Conservation (phyloP, 305 asterid genomes). For the Andrographis paniculata region DNA sequence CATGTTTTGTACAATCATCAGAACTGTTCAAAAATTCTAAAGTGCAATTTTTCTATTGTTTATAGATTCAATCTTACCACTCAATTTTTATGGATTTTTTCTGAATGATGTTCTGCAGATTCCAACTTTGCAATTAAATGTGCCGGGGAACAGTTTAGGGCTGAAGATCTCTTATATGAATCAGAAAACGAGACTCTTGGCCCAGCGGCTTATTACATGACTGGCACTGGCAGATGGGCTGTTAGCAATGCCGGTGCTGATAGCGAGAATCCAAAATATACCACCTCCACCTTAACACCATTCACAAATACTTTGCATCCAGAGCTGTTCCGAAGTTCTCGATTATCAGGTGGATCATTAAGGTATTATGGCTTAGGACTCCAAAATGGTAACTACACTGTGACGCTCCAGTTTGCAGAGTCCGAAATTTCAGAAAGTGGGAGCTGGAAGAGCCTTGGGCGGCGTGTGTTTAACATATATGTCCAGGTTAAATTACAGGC, state of each 20-base stretch:
- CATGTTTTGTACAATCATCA: not conserved
- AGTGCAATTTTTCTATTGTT: not conserved
- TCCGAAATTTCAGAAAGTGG: not conserved
- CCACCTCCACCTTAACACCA: constrained; percentile 16
- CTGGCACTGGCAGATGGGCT: constrained; percentile 55
- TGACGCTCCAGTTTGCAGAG: constrained; percentile 36
- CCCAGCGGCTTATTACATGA: constrained; percentile 42
- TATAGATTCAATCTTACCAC: too few species aligned
- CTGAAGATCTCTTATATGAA: constrained; percentile 25
- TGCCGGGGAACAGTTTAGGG: constrained; percentile 35
- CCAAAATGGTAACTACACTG: constrained; percentile 60
- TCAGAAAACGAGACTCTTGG: constrained; percentile 38
- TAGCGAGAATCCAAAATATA: constrained; percentile 28
- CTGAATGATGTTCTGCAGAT: constrained; percentile 28
- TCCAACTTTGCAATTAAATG: constrained; percentile 52
- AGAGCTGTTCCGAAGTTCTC: constrained; percentile 49
- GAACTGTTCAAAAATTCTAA: not conserved
- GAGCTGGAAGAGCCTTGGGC: constrained; percentile 56
- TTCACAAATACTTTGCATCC: constrained; percentile 47
- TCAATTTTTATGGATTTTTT: constrained; percentile 15
- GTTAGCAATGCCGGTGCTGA: constrained; percentile 64
- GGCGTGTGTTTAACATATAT: constrained; percentile 60
- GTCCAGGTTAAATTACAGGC: constrained; percentile 54
- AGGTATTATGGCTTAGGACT: constrained; percentile 75
- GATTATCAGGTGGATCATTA: constrained; percentile 64